Evolutionary conservation across 2,329 filamentous ascomycete genomes (phyloP), one percentile per base, ranked within the genome.

Genomic region (Corynespora cassiicola): DNA sequence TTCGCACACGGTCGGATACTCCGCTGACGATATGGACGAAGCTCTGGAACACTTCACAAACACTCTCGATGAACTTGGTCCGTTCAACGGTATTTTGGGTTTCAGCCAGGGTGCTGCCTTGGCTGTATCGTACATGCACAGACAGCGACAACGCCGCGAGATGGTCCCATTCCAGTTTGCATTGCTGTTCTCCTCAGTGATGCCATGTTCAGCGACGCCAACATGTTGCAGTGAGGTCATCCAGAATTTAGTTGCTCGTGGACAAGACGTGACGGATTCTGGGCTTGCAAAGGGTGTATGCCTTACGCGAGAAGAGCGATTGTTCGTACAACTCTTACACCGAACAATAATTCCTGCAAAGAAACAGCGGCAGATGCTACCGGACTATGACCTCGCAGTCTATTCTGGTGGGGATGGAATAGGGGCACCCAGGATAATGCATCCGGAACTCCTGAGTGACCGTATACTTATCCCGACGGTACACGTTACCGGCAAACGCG

Each of bases 381-480:
- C 35, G 6, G 34, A 33, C 17, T 35, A 22, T 12, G 36, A 41
- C 31, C 20, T 42, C 16, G 36, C 34, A 9, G 31, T 45, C 10
- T 39, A 31, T 27, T 12, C 12, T 15, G 17, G 28, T 24, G 26
- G 28, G n/a, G 26, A 29, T 29, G 26, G 26, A 7, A 15, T 29
- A 7, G 26, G 15, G 15, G 26, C 26, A 24, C 45, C 45, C 15
- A 28, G 45, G 16, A 30, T 47, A 9, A 38, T 52, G 21, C 38
- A 31, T 30, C 27, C 42, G 12, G 14, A 26, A 18, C 26, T 44
- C 15, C 18, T 52, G 22, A 33, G 17, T 21, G 29, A 43, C 11
- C 26, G 36, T 15, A 37, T 52, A 14, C 23, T 12, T n/a, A 50
- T 50, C 15, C 48, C 48, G n/a, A 52, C 48, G 12, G 31, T 52